Evolutionary conservation across 169 alveolate genomes (phyloP), one percentile per base, ranked within the genome.

Genomic region (Pseudocohnilembus persalinus): DNA sequence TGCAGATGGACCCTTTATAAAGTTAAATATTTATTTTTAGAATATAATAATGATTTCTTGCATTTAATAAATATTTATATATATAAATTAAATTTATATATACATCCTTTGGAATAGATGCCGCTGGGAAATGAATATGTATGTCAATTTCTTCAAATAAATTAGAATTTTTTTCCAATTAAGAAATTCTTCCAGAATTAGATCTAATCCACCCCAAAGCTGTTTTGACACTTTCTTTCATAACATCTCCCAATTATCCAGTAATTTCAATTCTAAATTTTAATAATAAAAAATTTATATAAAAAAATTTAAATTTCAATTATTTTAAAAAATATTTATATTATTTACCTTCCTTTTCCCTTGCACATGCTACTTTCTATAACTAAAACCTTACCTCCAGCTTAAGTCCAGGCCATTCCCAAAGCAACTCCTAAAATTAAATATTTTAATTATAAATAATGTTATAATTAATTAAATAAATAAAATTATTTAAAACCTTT

Each of bases 41-140:
- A 20, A 49, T 49, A 49, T 49, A 11, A 20, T 49, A 49, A 4
- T 49, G 20, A 49, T 49, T 11, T 49, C 20, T 49, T 49, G 4
- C 20, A 20, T 11, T 11, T 49, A 49, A 49, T 49, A 49, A 49
- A 49, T 4, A 49, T 11, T 49, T 49, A n/a, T n/a, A n/a, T n/a
- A n/a, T n/a, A n/a, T n/a, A n/a, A n/a, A n/a, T n/a, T n/a, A n/a
- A n/a, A n/a, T n/a, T n/a, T n/a, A n/a, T n/a, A n/a, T n/a, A n/a
- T n/a, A 49, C 68, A 84, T 92, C 96, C 75, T 92, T 92, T 1
- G 96, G 96, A 33, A 88, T 91, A 15, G 96, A 94, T 11, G 94
- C 96, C 27, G 96, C 94, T 28, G 96, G 96, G 84, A 92, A 92
- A 63, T 92, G 96, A n/a, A 91, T 89, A 88, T 92, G 96, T 73